Percentiles rank a stretch among this genome's conserved stretches.
phyloP scores from a whole-genome alignment of 2,329 filamentous ascomycete genomes.

The Ascochyta lentis region DNA sequence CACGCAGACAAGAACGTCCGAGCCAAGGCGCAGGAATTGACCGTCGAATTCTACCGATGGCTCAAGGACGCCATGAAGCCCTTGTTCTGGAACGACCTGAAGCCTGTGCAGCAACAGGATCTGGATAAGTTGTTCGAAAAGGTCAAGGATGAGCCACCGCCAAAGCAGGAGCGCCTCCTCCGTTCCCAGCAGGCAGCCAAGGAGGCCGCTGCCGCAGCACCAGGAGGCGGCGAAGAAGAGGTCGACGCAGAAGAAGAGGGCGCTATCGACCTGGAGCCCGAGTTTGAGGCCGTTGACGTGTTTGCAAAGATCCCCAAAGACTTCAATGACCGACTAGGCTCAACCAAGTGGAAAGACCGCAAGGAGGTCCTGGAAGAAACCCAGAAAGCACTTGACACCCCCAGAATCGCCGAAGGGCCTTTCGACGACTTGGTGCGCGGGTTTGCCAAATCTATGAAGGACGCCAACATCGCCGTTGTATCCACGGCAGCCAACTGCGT shows the following conservation, averaged over 20 bases:
- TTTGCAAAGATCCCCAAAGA: slow-evolving; percentile 79
- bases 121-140: slow-evolving; percentile 94
- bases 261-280: slow-evolving; percentile 72
- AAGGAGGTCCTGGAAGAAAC: slow-evolving; percentile 92
- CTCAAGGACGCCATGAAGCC: slow-evolving; percentile 97
- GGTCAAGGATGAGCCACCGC: slow-evolving; percentile 82
- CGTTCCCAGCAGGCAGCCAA: slow-evolving; percentile 87
- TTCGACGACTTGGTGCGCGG: slow-evolving; percentile 84
- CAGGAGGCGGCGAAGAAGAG: slow-evolving; percentile 57
- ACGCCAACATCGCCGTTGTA: slow-evolving; percentile 95
- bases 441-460: slow-evolving; percentile 97
- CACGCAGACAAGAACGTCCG: slow-evolving; percentile 98
- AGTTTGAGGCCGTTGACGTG: slow-evolving; percentile 84
- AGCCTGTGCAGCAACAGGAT: slow-evolving; percentile 93
- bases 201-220: slow-evolving; percentile 70
- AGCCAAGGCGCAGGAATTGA: slow-evolving; percentile 87
- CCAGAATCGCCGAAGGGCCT: slow-evolving; percentile 88
- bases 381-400: slow-evolving; percentile 77
- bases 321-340: slow-evolving; percentile 82
- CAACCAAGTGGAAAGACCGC: slow-evolving; percentile 97
- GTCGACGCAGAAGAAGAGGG: slow-evolving; percentile 63
- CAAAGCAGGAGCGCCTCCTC: slow-evolving; percentile 89
- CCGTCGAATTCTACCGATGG: slow-evolving; percentile 96
- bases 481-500: slow-evolving; percentile 93
- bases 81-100: slow-evolving; percentile 94